A percentile compares a stretch with the other conserved stretches of the same genome.
These are phyloP conservation scores for Suillus paluster DNA, from an alignment of 768 basidiomycete genomes.

Conservation along the genomic window DNA sequence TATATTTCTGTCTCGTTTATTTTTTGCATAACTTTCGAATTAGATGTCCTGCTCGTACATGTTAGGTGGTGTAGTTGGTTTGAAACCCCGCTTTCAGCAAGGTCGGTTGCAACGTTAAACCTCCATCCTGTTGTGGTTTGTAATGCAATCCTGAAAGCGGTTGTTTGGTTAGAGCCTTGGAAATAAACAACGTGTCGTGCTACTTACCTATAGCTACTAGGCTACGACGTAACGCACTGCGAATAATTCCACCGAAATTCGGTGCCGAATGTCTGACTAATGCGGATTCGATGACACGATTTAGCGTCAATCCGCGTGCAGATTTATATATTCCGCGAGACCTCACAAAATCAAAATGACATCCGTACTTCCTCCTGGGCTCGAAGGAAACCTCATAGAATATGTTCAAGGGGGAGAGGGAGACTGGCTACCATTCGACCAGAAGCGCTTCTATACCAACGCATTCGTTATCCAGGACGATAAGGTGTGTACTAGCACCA, in stretches of 20 bases:
- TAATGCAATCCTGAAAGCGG: neutral
- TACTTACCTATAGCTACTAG: too few species aligned
- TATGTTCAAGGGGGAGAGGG: constrained; percentile 46
- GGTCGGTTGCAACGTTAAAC: too few species aligned
- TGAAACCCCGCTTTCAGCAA: too few species aligned
- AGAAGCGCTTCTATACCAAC: constrained; percentile 63
- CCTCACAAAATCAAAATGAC: neutral
- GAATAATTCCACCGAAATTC: constrained; percentile 3
- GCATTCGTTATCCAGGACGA: constrained; percentile 63
- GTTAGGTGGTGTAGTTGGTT: too few species aligned
- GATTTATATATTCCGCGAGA: neutral
- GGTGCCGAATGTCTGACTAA: constrained; percentile 5
- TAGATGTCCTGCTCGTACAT: too few species aligned
- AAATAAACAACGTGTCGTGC: neutral
- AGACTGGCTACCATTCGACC: constrained; percentile 52
- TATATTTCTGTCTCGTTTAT: too few species aligned
- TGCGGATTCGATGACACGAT: neutral
- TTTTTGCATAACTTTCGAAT: too few species aligned
- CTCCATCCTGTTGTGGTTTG: too few species aligned
- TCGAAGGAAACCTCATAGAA: constrained; percentile 36
- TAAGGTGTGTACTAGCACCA: constrained; percentile 40
- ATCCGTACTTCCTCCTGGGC: constrained; percentile 46
- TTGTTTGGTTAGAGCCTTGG: constrained; percentile 1
- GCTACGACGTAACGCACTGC: neutral
- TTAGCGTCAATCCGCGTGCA: neutral